Evolutionary conservation across 495 filamentous ascomycete genomes (phyloP).

Genomic region (Neurospora sp.): DNA sequence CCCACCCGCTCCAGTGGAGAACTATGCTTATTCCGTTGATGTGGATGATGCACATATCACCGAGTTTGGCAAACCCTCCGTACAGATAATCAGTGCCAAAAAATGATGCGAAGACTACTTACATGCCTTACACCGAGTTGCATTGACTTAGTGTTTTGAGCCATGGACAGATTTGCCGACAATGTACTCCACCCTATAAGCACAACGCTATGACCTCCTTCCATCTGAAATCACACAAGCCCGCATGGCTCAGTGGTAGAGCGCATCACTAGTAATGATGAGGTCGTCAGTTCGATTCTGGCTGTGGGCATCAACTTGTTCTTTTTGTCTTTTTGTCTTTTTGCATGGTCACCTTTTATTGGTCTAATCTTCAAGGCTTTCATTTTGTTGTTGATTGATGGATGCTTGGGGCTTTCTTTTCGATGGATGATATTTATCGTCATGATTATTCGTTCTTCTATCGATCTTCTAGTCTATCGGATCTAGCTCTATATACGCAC

Average conservation of each 20-base stretch:
- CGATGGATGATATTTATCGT: background rate
- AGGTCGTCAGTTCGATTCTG: slow-evolving; percentile 19
- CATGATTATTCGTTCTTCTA: background rate
- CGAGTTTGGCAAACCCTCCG: too few relatives aligned
- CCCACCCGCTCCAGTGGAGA: background rate
- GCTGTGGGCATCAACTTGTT: slow-evolving; percentile 9
- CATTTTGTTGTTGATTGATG: too few relatives aligned
- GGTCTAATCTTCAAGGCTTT: too few relatives aligned
- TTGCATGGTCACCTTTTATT: too few relatives aligned
- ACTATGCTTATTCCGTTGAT: background rate
- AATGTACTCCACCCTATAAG: background rate
- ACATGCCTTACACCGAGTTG: too few relatives aligned
- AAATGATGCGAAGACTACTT: too few relatives aligned
- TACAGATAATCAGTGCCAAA: too few relatives aligned
- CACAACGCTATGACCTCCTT: background rate
- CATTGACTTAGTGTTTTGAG: too few relatives aligned
- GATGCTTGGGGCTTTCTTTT: background rate
- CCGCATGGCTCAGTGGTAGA: slow-evolving; percentile 19
- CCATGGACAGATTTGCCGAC: too few relatives aligned
- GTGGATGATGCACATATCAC: background rate
- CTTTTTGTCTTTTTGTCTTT: background rate
- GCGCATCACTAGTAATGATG: slow-evolving; percentile 18
- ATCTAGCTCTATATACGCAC: background rate
- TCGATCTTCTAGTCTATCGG: background rate
- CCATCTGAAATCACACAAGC: background rate